Conservation (phyloP, 2,329 filamentous ascomycete species). For the Blastomyces emzantsi region DNA sequence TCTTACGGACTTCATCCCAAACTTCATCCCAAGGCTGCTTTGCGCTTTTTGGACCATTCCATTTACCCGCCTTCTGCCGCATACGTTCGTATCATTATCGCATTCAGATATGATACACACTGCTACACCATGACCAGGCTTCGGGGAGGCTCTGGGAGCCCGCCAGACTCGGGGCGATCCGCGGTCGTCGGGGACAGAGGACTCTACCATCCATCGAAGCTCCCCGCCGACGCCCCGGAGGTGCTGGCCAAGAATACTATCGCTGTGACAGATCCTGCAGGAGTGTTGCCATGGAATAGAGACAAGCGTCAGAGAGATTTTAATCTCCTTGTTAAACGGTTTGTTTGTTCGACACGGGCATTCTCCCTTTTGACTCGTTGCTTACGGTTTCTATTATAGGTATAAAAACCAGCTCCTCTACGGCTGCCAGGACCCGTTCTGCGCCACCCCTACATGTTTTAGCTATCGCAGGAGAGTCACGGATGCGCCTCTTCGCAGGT, state of each 20-base stretch:
- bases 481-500: constrained; percentile 63
- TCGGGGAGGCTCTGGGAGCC: constrained; percentile 32
- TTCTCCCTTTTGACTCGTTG: neutral
- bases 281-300: constrained; percentile 31
- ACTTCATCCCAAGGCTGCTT: neutral
- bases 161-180: constrained; percentile 23
- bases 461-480: constrained; percentile 62
- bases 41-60: too few relatives aligned
- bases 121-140: constrained; percentile 34
- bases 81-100: neutral
- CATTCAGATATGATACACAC: constrained; percentile 22
- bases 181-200: constrained; percentile 21
- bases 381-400: constrained; percentile 35
- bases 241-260: constrained; percentile 33
- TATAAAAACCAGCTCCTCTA: constrained; percentile 74
- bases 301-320: constrained; percentile 35
- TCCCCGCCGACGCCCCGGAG: constrained; percentile 35
- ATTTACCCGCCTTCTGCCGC: neutral
- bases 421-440: constrained; percentile 62
- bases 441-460: constrained; percentile 69
- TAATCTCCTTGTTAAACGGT: constrained; percentile 61
- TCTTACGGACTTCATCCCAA: neutral
- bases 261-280: constrained; percentile 29
- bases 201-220: constrained; percentile 29
- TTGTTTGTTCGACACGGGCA: constrained; percentile 19